Base-by-base conservation (phyloP, 306 rosid genomes). In the Abrus pulchellus region DNA sequence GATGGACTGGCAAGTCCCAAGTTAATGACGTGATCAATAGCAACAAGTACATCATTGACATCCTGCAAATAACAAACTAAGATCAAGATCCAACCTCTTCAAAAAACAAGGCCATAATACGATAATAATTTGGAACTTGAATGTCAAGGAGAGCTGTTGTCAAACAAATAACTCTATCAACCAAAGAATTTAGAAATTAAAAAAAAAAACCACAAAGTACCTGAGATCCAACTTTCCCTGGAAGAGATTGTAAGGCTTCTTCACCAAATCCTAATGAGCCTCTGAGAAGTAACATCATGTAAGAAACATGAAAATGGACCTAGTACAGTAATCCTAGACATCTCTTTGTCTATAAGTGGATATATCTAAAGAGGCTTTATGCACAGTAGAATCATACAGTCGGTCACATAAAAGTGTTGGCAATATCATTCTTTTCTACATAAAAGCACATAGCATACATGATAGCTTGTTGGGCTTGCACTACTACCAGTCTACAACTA, bases 201-300 rank as follows among this genome's bases (percentile, higher is more conserved):
- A 73, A 72, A 27, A 43, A 52, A 30, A 84, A 47, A 83, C 56
- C 20, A 68, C 34, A 3, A 82, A 9, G 80, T 86, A 95, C 99
- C 98, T 93, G 99, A 65, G 93, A 82, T 60, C 99, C 99, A 72
- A 77, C 1, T 84, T 91, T 91, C 63, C 99, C 99, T 0, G 88
- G 99, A 83, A 94, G 89, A 85, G 99, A 94, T 76, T 93, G 99
- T 83, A 95, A 87, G 73, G 99, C 96, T 66, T 95, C 98, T 89
- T 93, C 99, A 7, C 99, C 99, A 85, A 95, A 95, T n/a, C 99
- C 97, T 76, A 90, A 6, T 29, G 97, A 93, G 74, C 99, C 99
- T 86, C 99, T 95, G 89, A 71, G 64, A 89, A 77, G 70, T 74
- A 84, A 50, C 49, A 68, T 56, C 40, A 79, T 53, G 83, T 77